phyloP scores from a whole-genome alignment of 345 rosid species.

The Brassica rapa region DNA sequence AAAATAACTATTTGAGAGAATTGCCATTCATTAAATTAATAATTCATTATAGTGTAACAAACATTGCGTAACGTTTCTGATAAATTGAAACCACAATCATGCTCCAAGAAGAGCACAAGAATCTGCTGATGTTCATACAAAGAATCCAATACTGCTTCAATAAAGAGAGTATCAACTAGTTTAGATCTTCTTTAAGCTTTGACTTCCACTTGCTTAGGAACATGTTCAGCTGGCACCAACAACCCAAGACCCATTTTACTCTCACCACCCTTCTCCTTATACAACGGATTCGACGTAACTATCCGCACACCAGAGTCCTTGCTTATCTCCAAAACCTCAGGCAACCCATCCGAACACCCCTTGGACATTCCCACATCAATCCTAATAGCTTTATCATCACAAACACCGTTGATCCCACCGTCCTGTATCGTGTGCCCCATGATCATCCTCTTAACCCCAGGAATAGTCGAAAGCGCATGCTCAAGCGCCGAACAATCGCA shows the following conservation, averaged over 20 bases:
- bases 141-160: neutral
- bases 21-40: too few relatives aligned
- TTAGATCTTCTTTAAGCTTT: slow-evolving; percentile 20
- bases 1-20: too few relatives aligned
- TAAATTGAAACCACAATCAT: neutral
- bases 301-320: slow-evolving; percentile 54
- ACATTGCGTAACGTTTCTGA: neutral
- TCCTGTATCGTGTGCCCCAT: slow-evolving; percentile 95
- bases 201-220: slow-evolving; percentile 66
- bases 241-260: slow-evolving; percentile 53
- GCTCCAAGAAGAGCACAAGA: neutral
- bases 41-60: neutral
- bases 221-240: slow-evolving; percentile 41
- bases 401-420: slow-evolving; percentile 64
- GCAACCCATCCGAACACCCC: slow-evolving; percentile 74
- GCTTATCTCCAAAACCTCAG: slow-evolving; percentile 84
- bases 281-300: slow-evolving; percentile 56
- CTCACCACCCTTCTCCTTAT: slow-evolving; percentile 42
- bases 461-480: slow-evolving; percentile 76
- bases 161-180: neutral
- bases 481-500: slow-evolving; percentile 87
- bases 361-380: slow-evolving; percentile 93
- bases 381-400: slow-evolving; percentile 68
- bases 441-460: slow-evolving; percentile 84
- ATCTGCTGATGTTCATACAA: neutral